Conservation (phyloP, 2,329 filamentous ascomycete species). For the Pseudogymnoascus sp. region DNA sequence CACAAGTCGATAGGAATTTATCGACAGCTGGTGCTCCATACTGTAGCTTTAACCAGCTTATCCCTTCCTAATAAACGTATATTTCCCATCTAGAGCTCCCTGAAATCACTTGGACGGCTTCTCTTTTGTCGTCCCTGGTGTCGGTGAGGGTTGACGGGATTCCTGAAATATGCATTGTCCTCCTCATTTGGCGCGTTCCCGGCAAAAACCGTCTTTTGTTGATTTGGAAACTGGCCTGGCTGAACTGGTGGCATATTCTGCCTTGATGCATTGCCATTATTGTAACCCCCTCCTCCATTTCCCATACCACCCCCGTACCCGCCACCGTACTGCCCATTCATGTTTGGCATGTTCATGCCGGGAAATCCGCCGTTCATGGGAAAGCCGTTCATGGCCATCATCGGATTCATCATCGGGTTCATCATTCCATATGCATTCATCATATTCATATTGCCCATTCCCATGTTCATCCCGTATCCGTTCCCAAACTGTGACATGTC, state of each 20-base stretch:
- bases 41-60: neutral
- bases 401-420: slow-evolving; percentile 27
- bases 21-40: slow-evolving; percentile 8
- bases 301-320: slow-evolving; percentile 27
- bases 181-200: slow-evolving; percentile 57
- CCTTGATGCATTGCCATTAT: slow-evolving; percentile 19
- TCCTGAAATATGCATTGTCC: slow-evolving; percentile 88
- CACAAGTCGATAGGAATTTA: neutral
- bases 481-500: slow-evolving; percentile 22
- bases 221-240: slow-evolving; percentile 44
- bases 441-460: slow-evolving; percentile 23
- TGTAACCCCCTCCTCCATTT: slow-evolving; percentile 22
- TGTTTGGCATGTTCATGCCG: slow-evolving; percentile 25
- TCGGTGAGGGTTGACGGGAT: slow-evolving; percentile 89
- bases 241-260: slow-evolving; percentile 18
- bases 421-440: slow-evolving; percentile 26
- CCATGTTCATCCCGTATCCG: slow-evolving; percentile 32
- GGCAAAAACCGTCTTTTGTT: slow-evolving; percentile 42
- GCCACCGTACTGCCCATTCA: slow-evolving; percentile 33
- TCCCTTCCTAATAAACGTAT: neutral
- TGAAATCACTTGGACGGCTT: slow-evolving; percentile 82
- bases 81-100: slow-evolving; percentile 55
- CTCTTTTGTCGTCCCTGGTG: slow-evolving; percentile 75
- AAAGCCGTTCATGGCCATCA: slow-evolving; percentile 33
- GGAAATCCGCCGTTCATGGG: slow-evolving; percentile 28